Conservation (phyloP, 345 rosid species). For the Citrus maxima region DNA sequence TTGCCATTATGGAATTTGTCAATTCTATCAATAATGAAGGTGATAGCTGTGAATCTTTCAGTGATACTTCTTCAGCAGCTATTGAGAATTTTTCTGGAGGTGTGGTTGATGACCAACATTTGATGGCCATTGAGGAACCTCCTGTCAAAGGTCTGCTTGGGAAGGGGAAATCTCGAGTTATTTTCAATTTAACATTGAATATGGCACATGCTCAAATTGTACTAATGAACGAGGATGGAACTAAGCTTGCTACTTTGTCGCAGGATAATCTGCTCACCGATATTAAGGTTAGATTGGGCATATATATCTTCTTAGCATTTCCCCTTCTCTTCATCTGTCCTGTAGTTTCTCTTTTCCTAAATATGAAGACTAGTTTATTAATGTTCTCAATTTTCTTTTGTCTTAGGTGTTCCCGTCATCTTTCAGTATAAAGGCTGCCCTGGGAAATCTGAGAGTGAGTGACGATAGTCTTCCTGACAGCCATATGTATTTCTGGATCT, state of each 20-base stretch:
- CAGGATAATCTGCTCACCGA: slow-evolving; percentile 86
- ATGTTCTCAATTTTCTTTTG: slow-evolving; percentile 20
- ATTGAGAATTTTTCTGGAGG: slow-evolving; percentile 32
- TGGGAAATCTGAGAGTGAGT: slow-evolving; percentile 93
- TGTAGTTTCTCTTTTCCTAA: slow-evolving; percentile 1
- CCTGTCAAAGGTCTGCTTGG: slow-evolving; percentile 87
- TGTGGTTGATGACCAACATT: slow-evolving; percentile 34
- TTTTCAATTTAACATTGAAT: slow-evolving; percentile 74
- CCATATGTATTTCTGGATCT: slow-evolving; percentile 92
- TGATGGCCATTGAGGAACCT: slow-evolving; percentile 39
- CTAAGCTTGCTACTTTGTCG: slow-evolving; percentile 78
- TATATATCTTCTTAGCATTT: slow-evolving; percentile 3
- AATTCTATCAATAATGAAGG: slow-evolving; percentile 65
- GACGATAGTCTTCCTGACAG: slow-evolving; percentile 82
- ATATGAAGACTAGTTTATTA: background rate
- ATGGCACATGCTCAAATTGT: slow-evolving; percentile 91
- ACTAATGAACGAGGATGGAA: slow-evolving; percentile 89
- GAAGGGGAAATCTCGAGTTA: slow-evolving; percentile 83
- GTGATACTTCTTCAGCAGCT: slow-evolving; percentile 53
- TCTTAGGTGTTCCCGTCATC: slow-evolving; percentile 93
- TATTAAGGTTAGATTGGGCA: slow-evolving; percentile 62
- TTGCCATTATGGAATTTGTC: slow-evolving; percentile 90
- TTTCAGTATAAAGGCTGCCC: slow-evolving; percentile 79
- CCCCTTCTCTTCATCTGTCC: background rate
- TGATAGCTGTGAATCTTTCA: slow-evolving; percentile 52